A percentile compares a stretch with the other conserved stretches of the same genome.
phyloP scores from a whole-genome alignment of 352 stramenopile species.

The Globisporangium paroecandrum region DNA sequence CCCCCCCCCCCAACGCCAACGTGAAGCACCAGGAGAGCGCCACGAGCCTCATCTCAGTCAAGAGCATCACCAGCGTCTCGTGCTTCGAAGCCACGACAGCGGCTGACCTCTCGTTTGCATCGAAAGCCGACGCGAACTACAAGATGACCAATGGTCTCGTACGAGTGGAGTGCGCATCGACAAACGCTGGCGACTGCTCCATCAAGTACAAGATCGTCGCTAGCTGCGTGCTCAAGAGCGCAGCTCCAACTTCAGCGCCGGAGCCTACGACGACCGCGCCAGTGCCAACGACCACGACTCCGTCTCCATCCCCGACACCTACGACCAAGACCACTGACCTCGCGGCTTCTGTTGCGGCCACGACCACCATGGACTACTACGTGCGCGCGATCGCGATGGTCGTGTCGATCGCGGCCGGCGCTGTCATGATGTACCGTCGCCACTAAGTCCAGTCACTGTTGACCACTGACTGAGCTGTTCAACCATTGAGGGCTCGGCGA shows the following conservation, averaged over 20 bases:
- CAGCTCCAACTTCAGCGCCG: no score
- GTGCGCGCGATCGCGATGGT: conserved; percentile 12
- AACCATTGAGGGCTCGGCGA: not conserved
- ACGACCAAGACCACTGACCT: not conserved
- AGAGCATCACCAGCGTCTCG: not conserved
- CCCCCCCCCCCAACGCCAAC: not conserved
- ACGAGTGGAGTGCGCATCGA: not conserved
- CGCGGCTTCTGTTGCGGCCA: not conserved
- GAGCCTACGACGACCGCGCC: no score
- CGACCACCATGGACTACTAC: conserved; percentile 10
- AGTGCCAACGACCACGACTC: not conserved
- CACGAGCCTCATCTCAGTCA: not conserved
- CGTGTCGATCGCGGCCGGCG: conserved; percentile 8
- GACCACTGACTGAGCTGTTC: not conserved
- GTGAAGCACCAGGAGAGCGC: not conserved
- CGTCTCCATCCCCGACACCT: no score
- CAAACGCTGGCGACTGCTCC: not conserved
- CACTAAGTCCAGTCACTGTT: conserved; percentile 1
- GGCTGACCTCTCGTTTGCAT: not conserved
- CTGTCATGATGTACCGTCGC: conserved; percentile 5
- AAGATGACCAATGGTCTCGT: not conserved
- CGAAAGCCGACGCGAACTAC: not conserved
- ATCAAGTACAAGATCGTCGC: not conserved
- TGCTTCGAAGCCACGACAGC: not conserved
- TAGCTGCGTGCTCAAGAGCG: not conserved